Base-by-base conservation (phyloP, 441 rosid genomes). In the Metrosideros polymorpha region DNA sequence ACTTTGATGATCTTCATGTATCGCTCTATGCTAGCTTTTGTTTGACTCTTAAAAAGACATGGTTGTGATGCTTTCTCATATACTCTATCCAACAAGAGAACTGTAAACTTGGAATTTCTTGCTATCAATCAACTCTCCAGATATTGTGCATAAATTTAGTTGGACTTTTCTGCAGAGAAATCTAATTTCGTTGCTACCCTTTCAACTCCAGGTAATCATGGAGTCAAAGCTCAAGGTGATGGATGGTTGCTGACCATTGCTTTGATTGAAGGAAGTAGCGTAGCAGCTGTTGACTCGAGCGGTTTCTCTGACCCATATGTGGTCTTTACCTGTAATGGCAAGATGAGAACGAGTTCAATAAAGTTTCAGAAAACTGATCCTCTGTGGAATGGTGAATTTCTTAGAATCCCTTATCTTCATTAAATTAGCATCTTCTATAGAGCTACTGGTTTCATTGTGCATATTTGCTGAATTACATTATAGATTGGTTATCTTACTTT, bases 201-300 rank as follows among this genome's bases (percentile, higher is more conserved):
- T 63, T 77, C 82, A 2, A 76, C 25, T 75, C 85, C 87, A 98
- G 99, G 97, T 52, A 92, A 98, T 93, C 99, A 96, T 90, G 99
- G 99, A 88, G 88, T 96, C 85, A 98, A 94, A 92, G 99, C 99
- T 75, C 98, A 93, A 92, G 99, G 99, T 39, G 97, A 95, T 86
- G 99, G 99, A 85, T 98, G 99, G 99, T 87, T 98, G 85, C 94
- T 96, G 84, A 98, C 99, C 82, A 94, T 94, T 93, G 99, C 99
- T 86, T 91, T 98, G 88, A 93, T 98, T 50, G 98, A 96, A 89
- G 99, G 99, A 89, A 92, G 89, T 85, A 93, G 93, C 90, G 88
- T 98, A 89, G 97, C 99, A n/a, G 93, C 99, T 84, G 98, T 96
- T 84, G 98, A 95, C 93, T 92, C 99, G 86, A 94, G 95, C 82